These are phyloP conservation scores for Botryotinia calthae DNA, from an alignment of 2,329 filamentous ascomycete species.

Conservation along the genomic window DNA sequence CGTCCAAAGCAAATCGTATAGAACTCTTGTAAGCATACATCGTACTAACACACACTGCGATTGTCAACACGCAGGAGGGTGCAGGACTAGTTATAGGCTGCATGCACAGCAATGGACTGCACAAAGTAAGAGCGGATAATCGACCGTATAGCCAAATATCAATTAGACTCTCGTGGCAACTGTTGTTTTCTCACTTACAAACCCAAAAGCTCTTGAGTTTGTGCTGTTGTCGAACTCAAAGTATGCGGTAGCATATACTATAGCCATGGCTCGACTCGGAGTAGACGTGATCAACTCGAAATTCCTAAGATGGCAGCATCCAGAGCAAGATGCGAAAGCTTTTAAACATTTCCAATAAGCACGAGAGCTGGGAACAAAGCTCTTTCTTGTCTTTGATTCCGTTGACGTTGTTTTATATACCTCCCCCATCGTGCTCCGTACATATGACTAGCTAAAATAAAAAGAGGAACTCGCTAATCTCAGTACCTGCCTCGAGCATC, in stretches of 20 bases:
- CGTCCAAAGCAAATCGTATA: slow-evolving; percentile 70
- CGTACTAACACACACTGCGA: slow-evolving; percentile 55
- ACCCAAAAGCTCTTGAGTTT: background rate
- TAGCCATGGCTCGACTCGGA: background rate
- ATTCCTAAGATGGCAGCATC: background rate
- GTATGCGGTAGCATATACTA: too few relatives aligned
- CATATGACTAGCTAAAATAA: background rate
- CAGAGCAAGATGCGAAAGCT: background rate
- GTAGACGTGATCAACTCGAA: background rate
- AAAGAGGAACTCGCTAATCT: background rate
- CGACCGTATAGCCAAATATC: slow-evolving; percentile 52
- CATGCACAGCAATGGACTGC: slow-evolving; percentile 58
- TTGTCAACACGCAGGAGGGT: slow-evolving; percentile 57
- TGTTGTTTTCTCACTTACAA: background rate
- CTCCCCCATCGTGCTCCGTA: background rate
- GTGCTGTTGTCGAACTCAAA: background rate
- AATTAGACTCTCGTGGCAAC: background rate
- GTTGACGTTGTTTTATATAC: background rate
- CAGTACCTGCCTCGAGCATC: slow-evolving; percentile 1
- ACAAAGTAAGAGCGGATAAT: slow-evolving; percentile 55
- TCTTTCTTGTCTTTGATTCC: background rate
- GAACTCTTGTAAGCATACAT: slow-evolving; percentile 53
- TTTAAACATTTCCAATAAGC: background rate
- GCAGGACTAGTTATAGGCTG: slow-evolving; percentile 53
- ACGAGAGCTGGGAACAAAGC: background rate